Percentiles rank a stretch among this genome's conserved stretches.
These are phyloP conservation scores for Herpetomonas tarakana DNA, from an alignment of 208 protist species.

Conservation along the genomic window DNA sequence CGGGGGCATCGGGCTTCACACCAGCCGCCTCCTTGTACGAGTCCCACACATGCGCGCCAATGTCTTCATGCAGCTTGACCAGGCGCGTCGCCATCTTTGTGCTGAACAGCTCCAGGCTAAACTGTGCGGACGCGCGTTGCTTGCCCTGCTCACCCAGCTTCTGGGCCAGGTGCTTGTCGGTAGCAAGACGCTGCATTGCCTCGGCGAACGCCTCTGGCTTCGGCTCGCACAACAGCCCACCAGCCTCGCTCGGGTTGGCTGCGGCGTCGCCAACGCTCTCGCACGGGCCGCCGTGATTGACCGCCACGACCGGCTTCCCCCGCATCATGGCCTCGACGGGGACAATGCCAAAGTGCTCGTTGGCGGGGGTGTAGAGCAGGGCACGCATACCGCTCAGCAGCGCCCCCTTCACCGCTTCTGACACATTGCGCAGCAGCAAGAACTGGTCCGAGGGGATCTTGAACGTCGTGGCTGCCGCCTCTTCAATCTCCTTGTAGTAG, in stretches of 20 bases:
- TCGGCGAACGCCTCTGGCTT: conserved; percentile 57
- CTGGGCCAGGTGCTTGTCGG: conserved; percentile 21
- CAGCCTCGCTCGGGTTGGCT: conserved; percentile 20
- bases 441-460: conserved; percentile 28
- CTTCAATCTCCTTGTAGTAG: conserved; percentile 71
- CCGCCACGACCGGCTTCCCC: conserved; percentile 86
- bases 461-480: conserved; percentile 28
- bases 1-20: too few relatives aligned
- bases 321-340: conserved; percentile 84
- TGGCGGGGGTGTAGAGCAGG: conserved; percentile 93
- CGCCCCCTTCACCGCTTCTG: conserved; percentile 48
- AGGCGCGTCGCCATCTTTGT: conserved; percentile 40
- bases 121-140: conserved; percentile 29
- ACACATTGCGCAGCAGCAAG: conserved; percentile 83
- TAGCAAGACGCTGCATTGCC: conserved; percentile 40
- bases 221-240: conserved; percentile 54
- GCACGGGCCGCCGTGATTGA: conserved; percentile 89
- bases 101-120: conserved; percentile 56
- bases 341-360: conserved; percentile 96
- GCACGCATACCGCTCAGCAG: conserved; percentile 72
- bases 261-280: conserved; percentile 80
- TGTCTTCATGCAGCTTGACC: background rate
- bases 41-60: conserved; percentile 1
- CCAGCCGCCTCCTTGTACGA: conserved; percentile 1
- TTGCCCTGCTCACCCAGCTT: conserved; percentile 43